These are phyloP conservation scores for Epichloe typhina DNA, from an alignment of 2,329 filamentous ascomycete genomes.

Conservation along the genomic window DNA sequence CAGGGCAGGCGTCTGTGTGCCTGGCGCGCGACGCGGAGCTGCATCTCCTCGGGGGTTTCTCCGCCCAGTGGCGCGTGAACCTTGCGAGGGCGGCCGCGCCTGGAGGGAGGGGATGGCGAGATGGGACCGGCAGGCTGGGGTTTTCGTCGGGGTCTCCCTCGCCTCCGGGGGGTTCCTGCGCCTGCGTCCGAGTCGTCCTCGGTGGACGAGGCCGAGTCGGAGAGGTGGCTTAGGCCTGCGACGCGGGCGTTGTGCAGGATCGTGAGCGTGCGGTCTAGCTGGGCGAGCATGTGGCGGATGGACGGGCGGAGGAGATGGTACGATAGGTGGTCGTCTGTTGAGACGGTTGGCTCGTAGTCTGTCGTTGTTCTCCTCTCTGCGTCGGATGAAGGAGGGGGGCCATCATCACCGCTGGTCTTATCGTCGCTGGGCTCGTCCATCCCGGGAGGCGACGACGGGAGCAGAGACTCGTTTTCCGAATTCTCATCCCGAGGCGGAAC, in stretches of 20 bases:
- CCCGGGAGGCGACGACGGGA: constrained; percentile 7
- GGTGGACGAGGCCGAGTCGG: constrained; percentile 25
- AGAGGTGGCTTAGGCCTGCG: constrained; percentile 27
- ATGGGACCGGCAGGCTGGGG: constrained; percentile 1
- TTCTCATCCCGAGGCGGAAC: not conserved
- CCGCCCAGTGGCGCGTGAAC: constrained; percentile 25
- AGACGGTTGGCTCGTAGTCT: constrained; percentile 38
- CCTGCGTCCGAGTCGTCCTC: constrained; percentile 22
- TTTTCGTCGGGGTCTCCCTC: constrained; percentile 14
- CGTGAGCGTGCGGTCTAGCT: constrained; percentile 55
- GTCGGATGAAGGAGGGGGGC: not conserved
- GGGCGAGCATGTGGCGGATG: constrained; percentile 54
- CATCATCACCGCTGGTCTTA: not conserved
- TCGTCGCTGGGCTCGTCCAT: not conserved
- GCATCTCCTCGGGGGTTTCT: constrained; percentile 32
- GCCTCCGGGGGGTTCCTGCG: constrained; percentile 6
- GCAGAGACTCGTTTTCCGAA: not conserved
- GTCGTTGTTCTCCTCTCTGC: not conserved
- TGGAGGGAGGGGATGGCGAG: not conserved
- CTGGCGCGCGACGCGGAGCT: constrained; percentile 33
- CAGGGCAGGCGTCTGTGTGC: constrained; percentile 18
- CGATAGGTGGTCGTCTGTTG: constrained; percentile 59
- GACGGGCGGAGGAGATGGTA: constrained; percentile 51
- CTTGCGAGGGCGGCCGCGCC: constrained; percentile 28
- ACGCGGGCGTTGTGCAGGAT: constrained; percentile 56